Base-by-base conservation (phyloP, 2,329 filamentous ascomycete species). In the Trichoderma oligosporum region DNA sequence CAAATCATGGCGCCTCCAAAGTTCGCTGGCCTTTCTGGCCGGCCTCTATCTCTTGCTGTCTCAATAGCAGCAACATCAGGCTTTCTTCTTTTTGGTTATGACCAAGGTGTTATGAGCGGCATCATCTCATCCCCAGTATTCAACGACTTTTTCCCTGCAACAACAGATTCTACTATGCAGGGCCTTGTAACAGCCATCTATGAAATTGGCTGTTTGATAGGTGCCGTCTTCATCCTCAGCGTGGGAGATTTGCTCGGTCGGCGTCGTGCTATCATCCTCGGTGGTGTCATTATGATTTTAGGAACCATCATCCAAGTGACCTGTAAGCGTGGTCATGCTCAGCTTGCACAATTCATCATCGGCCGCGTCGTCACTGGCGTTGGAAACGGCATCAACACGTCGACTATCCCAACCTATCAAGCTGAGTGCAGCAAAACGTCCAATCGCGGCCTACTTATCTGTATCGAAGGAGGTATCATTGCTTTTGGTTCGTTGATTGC, bases 21-120 rank as follows among this genome's bases (percentile, higher is more conserved):
- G 16, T 86, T 77, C 66, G 78, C 81, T 67, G 83, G 84, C 69
- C 74, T 86, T 59, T 79, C 78, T 33, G 85, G 85, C 67, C 76
- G 74, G 62, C 74, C 72, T 35, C 75, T 87, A 53, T 81, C 79
- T 16, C 64, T 84, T 60, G 73, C 78, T 36, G 77, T 87, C 45
- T 84, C 84, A 1, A 77, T 79, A n/a, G 78, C 87, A 24, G 82
- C 84, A 4, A 86, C 84, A 0, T 84, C 82, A 48, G 83, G 82
- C 20, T 85, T 85, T 72, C 67, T 84, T 25, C 75, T 82, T n/a
- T 83, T 82, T 60, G 80, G 80, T 56, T 83, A 82, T 65, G 80
- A 83, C 59, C 81, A 78, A 68, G 75, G 77, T 62, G 75, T 78
- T 36, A 82, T 82, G 79, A 74, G 71, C 55, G 79, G 80, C 5